Conservation (phyloP, 2,329 filamentous ascomycete genomes). For the Fusarium buharicum region DNA sequence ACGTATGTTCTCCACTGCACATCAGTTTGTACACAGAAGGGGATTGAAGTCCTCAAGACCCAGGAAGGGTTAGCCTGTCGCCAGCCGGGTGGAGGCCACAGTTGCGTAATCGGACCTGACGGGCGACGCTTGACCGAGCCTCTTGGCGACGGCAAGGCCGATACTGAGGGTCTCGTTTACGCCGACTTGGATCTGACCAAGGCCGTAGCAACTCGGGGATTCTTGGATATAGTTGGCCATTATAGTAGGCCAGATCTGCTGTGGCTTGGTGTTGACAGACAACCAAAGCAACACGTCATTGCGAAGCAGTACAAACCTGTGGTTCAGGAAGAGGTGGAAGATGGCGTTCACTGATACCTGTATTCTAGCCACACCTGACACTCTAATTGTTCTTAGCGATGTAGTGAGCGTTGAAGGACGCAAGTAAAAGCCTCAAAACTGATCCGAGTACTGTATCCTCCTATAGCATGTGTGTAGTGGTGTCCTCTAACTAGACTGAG, state of each 20-base stretch:
- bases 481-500: too few species aligned
- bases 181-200: constrained; percentile 60
- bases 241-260: constrained; percentile 54
- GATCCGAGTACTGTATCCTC: too few species aligned
- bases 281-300: constrained; percentile 32
- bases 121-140: constrained; percentile 33
- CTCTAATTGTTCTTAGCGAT: not conserved
- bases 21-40: constrained; percentile 53
- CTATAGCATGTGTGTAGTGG: too few species aligned
- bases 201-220: constrained; percentile 53
- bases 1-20: constrained; percentile 60
- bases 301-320: constrained; percentile 16
- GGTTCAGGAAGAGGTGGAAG: constrained; percentile 5
- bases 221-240: constrained; percentile 52
- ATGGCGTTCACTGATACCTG: not conserved
- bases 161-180: constrained; percentile 59
- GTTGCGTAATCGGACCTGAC: constrained; percentile 40
- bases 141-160: constrained; percentile 19
- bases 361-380: not conserved
- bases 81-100: constrained; percentile 38
- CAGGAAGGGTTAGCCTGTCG: constrained; percentile 47
- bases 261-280: constrained; percentile 48
- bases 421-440: too few species aligned
- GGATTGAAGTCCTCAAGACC: constrained; percentile 55
- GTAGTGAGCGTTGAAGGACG: not conserved